These are phyloP conservation scores for Pseudocercospora cruenta DNA, from an alignment of 2,329 filamentous ascomycete genomes.

Conservation along the genomic window DNA sequence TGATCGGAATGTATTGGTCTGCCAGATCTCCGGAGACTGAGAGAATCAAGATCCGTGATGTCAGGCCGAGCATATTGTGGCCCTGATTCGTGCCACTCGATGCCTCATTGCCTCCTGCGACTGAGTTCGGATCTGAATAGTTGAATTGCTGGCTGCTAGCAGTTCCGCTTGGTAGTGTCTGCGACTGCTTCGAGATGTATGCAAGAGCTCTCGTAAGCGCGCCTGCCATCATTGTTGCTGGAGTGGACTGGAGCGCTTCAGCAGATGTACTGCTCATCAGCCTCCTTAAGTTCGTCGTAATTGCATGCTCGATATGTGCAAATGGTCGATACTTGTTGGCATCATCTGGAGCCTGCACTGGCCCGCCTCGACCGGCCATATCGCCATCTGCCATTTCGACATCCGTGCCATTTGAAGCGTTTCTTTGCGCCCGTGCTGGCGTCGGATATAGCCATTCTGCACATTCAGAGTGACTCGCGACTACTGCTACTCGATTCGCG, in stretches of 20 bases:
- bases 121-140: slow-evolving; percentile 55
- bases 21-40: slow-evolving; percentile 87
- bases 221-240: slow-evolving; percentile 86
- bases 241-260: slow-evolving; percentile 65
- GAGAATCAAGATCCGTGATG: slow-evolving; percentile 83
- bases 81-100: slow-evolving; percentile 36
- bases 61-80: slow-evolving; percentile 55
- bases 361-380: slow-evolving; percentile 23
- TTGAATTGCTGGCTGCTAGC: slow-evolving; percentile 61
- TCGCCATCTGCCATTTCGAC: slow-evolving; percentile 34
- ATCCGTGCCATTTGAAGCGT: slow-evolving; percentile 30
- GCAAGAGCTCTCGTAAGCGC: slow-evolving; percentile 86
- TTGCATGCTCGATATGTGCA: slow-evolving; percentile 78
- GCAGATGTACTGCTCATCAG: slow-evolving; percentile 72
- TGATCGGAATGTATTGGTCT: slow-evolving; percentile 92
- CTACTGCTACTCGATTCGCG: slow-evolving; percentile 86
- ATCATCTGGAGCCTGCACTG: slow-evolving; percentile 44
- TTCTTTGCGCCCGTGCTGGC: slow-evolving; percentile 34
- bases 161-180: slow-evolving; percentile 44
- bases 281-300: slow-evolving; percentile 72
- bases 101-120: slow-evolving; percentile 58
- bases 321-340: slow-evolving; percentile 96
- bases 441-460: slow-evolving; percentile 88
- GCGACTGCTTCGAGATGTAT: slow-evolving; percentile 81
- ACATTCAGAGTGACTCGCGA: slow-evolving; percentile 85